Evolutionary conservation across 495 filamentous ascomycete genomes (phyloP), one percentile per base, ranked within the genome.

Genomic region (Xanthoparmelia taractica): DNA sequence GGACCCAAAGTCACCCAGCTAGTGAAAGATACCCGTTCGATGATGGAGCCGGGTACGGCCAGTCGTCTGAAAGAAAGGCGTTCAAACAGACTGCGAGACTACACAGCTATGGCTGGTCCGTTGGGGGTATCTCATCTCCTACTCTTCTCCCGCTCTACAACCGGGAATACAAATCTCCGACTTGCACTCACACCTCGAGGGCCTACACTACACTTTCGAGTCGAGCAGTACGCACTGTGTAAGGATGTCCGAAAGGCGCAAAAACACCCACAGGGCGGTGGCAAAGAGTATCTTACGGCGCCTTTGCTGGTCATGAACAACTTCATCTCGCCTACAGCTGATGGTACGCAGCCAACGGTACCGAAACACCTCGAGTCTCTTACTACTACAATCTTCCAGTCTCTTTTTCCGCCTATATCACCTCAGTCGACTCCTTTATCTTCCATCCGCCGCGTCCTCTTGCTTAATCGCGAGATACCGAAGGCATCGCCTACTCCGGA

Each of bases 251-350:
- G 84, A 70, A 88, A 84, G 65, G 84, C 89, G 34, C 79, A 89
- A 77, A 89, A 90, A 71, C 90, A 88, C 69, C 92, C 94, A 4
- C 82, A 84, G 69, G 88, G 84, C 31, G 87, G 87, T 57, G 86
- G 85, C 62, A 92, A 93, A 73, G 90, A 96, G 68, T 94, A 88
- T 71, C 78, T 85, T 56, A 88, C 84, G 33, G 82, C 93, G 3
- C 93, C 93, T 57, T 76, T 97, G 72, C 82, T 98, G 23, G 95
- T 98, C 61, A 97, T 98, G 94, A 99, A 99, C 77, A 96, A 96
- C 72, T 96, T 99, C 75, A 83, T 81, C 40, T 87, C 84, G 34
- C 75, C 82, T 13, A 73, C 77, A 41, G 73, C 78, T 57, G 78
- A 82, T 45, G 78, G 85, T n/a, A 84, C 88, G 57, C 79, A 85